phyloP scores from a whole-genome alignment of 345 rosid species.

The Corchorus olitorius region DNA sequence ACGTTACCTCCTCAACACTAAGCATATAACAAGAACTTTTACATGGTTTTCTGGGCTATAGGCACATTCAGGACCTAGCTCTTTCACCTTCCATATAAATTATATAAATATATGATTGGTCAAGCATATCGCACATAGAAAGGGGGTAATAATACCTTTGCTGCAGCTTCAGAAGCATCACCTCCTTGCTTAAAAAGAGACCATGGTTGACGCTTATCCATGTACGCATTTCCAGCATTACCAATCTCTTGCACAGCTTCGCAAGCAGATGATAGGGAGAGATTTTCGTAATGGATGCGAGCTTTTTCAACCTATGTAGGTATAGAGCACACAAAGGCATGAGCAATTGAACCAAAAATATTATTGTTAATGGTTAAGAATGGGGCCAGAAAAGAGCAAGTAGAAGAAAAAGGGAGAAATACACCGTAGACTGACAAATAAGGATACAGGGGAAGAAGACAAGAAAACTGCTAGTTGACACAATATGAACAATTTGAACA shows the following conservation, averaged over 20 bases:
- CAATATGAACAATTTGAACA: not conserved
- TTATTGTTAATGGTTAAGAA: not conserved
- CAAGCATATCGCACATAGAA: not conserved
- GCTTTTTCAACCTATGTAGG: conserved; percentile 65
- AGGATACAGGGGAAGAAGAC: not conserved
- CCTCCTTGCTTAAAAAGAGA: conserved; percentile 87
- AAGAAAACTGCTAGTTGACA: not conserved
- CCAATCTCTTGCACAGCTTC: conserved; percentile 87
- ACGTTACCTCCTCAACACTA: not conserved
- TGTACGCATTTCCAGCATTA: conserved; percentile 81
- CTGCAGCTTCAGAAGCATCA: conserved; percentile 76
- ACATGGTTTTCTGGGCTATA: too few species aligned
- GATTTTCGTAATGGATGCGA: conserved; percentile 58
- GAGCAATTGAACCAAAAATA: not conserved
- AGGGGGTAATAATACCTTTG: conserved; percentile 53
- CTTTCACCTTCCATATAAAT: not conserved
- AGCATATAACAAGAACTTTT: not conserved
- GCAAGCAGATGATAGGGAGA: conserved; percentile 76
- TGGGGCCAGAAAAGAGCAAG: too few species aligned
- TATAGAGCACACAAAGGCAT: not conserved
- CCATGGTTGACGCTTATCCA: conserved; percentile 91
- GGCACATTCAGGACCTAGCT: not conserved
- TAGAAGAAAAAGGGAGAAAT: not conserved
- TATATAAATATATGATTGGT: not conserved
- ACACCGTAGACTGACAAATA: not conserved